phyloP scores from a whole-genome alignment of 2,329 filamentous ascomycete species.

The Xylariaceae sp. region DNA sequence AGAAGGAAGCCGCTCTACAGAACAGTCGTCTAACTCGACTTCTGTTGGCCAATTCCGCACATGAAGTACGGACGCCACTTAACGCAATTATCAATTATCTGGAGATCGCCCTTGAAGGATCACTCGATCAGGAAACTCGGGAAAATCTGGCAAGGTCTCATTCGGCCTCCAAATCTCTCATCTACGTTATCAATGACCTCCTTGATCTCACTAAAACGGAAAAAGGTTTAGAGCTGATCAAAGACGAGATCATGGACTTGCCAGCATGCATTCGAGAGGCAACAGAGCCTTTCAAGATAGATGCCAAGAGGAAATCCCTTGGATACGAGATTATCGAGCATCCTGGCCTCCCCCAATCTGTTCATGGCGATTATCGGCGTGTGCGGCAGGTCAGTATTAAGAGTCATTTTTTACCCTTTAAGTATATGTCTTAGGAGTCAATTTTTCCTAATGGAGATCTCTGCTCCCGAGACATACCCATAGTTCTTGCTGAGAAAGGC shows the following conservation, averaged over 20 bases:
- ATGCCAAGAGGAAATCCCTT: slow-evolving; percentile 76
- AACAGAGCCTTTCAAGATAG: slow-evolving; percentile 71
- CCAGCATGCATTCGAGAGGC: slow-evolving; percentile 73
- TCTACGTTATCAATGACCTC: slow-evolving; percentile 92
- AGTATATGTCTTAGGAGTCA: no score
- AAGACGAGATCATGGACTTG: slow-evolving; percentile 79
- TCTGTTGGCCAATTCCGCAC: slow-evolving; percentile 83
- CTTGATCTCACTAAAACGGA: slow-evolving; percentile 88
- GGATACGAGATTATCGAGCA: slow-evolving; percentile 69
- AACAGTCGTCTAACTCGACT: slow-evolving; percentile 79
- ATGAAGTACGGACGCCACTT: slow-evolving; percentile 86
- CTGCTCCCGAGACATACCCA: no score
- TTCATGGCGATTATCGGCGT: slow-evolving; percentile 77
- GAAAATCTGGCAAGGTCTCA: slow-evolving; percentile 85
- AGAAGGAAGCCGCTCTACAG: slow-evolving; percentile 83
- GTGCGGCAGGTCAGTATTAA: slow-evolving; percentile 87
- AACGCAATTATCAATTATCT: slow-evolving; percentile 96
- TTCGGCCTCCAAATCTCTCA: slow-evolving; percentile 87
- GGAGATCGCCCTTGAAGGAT: slow-evolving; percentile 84
- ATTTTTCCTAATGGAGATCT: no score
- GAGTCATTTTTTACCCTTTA: no score
- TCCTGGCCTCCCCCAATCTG: slow-evolving; percentile 67
- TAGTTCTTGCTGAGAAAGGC: no score
- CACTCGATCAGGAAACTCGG: slow-evolving; percentile 77
- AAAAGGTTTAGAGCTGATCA: slow-evolving; percentile 76